These are phyloP conservation scores for Paulownia fortunei DNA, from an alignment of 257 asterid species.

Conservation along the genomic window DNA sequence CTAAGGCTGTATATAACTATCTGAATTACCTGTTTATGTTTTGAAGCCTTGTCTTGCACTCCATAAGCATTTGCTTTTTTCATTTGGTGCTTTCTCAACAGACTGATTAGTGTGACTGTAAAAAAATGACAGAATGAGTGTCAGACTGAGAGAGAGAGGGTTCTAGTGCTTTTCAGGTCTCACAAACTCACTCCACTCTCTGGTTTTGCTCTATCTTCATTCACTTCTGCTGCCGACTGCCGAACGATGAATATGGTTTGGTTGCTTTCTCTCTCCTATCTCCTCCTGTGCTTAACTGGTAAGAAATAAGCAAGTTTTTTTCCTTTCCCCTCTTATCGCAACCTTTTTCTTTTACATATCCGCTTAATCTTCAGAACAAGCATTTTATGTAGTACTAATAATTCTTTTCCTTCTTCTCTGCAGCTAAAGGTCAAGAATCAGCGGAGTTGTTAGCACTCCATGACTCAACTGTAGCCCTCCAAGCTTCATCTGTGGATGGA, in stretches of 20 bases:
- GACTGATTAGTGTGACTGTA: background rate
- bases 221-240: background rate
- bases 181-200: slow-evolving; percentile 19
- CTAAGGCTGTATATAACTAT: background rate
- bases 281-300: slow-evolving; percentile 44
- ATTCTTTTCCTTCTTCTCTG: slow-evolving; percentile 6
- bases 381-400: background rate
- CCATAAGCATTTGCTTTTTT: slow-evolving; percentile 15
- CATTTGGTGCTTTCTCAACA: background rate
- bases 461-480: slow-evolving; percentile 37
- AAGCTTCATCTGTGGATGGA: slow-evolving; percentile 30
- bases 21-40: background rate
- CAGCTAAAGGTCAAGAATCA: slow-evolving; percentile 61
- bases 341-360: background rate
- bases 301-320: slow-evolving; percentile 18
- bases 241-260: slow-evolving; percentile 30
- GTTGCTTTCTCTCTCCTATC: slow-evolving; percentile 25
- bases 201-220: slow-evolving; percentile 14
- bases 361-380: background rate
- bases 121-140: background rate
- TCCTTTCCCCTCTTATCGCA: background rate
- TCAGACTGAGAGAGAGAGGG: slow-evolving; percentile 13
- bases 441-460: slow-evolving; percentile 47
- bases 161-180: background rate
- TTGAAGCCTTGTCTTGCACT: background rate